phyloP scores from a whole-genome alignment of 2,329 filamentous ascomycete genomes.

The Colletotrichum falcatum region DNA sequence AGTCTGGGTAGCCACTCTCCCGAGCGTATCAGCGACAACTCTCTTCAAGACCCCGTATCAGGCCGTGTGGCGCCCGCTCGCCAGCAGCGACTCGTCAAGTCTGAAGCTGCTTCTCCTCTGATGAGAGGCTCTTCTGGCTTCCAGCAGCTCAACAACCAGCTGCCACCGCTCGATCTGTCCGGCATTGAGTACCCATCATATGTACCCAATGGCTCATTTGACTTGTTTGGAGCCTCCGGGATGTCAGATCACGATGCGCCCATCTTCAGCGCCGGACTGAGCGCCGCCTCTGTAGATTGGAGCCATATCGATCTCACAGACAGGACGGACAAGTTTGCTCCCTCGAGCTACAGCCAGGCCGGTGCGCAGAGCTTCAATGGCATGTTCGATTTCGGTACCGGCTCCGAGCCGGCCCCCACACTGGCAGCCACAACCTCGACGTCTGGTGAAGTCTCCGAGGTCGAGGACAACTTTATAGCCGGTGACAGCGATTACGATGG shows the following conservation, averaged over 20 bases:
- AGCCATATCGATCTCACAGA: conserved; percentile 60
- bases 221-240: conserved; percentile 62
- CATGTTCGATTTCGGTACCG: conserved; percentile 62
- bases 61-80: conserved; percentile 54
- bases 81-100: conserved; percentile 68
- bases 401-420: conserved; percentile 66
- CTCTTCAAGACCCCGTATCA: conserved; percentile 54
- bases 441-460: conserved; percentile 76
- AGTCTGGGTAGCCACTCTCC: conserved; percentile 61
- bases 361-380: conserved; percentile 63
- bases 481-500: conserved; percentile 62
- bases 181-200: conserved; percentile 64
- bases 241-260: conserved; percentile 65
- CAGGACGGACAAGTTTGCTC: conserved; percentile 61
- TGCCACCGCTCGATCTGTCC: conserved; percentile 71
- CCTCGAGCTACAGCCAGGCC: conserved; percentile 67
- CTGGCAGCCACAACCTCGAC: conserved; percentile 70
- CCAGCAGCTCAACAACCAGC: conserved; percentile 63
- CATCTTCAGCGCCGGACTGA: conserved; percentile 72
- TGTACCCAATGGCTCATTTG: conserved; percentile 60
- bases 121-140: conserved; percentile 62
- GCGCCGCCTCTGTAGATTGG: conserved; percentile 63
- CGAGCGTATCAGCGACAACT: conserved; percentile 55
- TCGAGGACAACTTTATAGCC: conserved; percentile 67
- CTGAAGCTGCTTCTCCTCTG: conserved; percentile 71